Conservation (phyloP, 306 rosid species). For the Corylus avellana region DNA sequence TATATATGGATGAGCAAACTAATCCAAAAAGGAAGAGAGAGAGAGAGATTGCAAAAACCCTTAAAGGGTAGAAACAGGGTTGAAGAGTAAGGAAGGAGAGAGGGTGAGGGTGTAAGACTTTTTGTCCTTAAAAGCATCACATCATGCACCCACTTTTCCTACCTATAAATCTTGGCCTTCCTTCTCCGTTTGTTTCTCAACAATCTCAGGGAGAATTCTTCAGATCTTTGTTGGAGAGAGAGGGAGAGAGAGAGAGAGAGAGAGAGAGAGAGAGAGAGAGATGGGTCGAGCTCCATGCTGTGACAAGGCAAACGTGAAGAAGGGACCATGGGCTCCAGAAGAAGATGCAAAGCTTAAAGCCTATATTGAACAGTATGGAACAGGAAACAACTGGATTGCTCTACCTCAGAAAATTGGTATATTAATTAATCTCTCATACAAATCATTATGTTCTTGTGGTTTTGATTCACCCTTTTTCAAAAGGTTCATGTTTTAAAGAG, state of each 20-base stretch:
- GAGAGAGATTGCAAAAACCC: slow-evolving; percentile 48
- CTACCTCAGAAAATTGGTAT: slow-evolving; percentile 98
- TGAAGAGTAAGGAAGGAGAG: slow-evolving; percentile 40
- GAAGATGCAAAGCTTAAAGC: slow-evolving; percentile 85
- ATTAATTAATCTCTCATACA: background rate
- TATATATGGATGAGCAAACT: slow-evolving; percentile 50
- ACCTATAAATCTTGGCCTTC: slow-evolving; percentile 72
- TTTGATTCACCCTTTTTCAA: background rate
- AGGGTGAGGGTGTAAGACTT: slow-evolving; percentile 56
- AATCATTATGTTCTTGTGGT: background rate
- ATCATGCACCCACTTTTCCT: slow-evolving; percentile 48
- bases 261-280: slow-evolving; percentile 9
- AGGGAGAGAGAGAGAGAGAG: background rate
- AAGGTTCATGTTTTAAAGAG: background rate
- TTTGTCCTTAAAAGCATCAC: slow-evolving; percentile 65
- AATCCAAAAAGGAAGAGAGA: slow-evolving; percentile 67
- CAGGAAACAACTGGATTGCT: slow-evolving; percentile 99
- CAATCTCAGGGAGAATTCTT: slow-evolving; percentile 39
- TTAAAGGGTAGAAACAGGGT: slow-evolving; percentile 37
- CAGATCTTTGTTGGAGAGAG: slow-evolving; percentile 14
- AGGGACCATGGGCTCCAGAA: slow-evolving; percentile 98
- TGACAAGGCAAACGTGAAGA: slow-evolving; percentile 96
- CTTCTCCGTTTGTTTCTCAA: slow-evolving; percentile 47
- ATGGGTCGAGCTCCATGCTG: slow-evolving; percentile 99
- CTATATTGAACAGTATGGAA: slow-evolving; percentile 81